Percentiles rank a stretch among this genome's conserved stretches.
Evolutionary conservation across 2,329 filamentous ascomycete genomes (phyloP).

Genomic region (Fusarium sp.): DNA sequence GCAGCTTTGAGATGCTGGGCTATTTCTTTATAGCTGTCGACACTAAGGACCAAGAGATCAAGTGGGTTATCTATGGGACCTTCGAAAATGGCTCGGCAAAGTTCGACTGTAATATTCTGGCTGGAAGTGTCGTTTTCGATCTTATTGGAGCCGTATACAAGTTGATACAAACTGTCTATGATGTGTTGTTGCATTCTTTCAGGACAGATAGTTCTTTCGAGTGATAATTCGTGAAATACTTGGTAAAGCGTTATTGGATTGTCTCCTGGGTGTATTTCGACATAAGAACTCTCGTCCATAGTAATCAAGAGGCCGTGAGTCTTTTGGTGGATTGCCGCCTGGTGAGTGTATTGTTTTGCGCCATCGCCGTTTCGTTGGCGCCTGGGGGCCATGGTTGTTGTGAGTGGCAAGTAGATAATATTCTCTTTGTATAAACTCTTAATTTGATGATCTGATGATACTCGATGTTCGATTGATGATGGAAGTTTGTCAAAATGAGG

Average conservation of each 20-base stretch:
- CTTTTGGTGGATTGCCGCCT: background rate
- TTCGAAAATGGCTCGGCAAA: slow-evolving; percentile 2
- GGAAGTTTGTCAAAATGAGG: background rate
- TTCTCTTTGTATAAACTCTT: no score
- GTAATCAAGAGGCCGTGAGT: background rate
- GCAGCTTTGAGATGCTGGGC: slow-evolving; percentile 26
- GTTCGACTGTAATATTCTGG: background rate
- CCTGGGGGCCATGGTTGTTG: background rate
- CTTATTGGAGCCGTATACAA: slow-evolving; percentile 24
- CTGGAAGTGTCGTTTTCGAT: slow-evolving; percentile 7
- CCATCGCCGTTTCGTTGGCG: no score
- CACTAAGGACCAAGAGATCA: background rate
- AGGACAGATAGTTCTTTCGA: background rate
- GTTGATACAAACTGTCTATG: background rate
- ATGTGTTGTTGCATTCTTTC: background rate
- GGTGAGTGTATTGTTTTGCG: no score
- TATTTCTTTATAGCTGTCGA: slow-evolving; percentile 13
- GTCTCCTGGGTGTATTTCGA: background rate
- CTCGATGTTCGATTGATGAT: background rate
- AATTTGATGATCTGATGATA: background rate
- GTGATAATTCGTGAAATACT: background rate
- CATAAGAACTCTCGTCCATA: slow-evolving; percentile 1
- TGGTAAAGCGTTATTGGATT: background rate
- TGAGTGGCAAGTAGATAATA: background rate
- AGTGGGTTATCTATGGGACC: background rate